These are phyloP conservation scores for Pyrenula massariospora DNA, from an alignment of 495 filamentous ascomycete species.

Conservation along the genomic window DNA sequence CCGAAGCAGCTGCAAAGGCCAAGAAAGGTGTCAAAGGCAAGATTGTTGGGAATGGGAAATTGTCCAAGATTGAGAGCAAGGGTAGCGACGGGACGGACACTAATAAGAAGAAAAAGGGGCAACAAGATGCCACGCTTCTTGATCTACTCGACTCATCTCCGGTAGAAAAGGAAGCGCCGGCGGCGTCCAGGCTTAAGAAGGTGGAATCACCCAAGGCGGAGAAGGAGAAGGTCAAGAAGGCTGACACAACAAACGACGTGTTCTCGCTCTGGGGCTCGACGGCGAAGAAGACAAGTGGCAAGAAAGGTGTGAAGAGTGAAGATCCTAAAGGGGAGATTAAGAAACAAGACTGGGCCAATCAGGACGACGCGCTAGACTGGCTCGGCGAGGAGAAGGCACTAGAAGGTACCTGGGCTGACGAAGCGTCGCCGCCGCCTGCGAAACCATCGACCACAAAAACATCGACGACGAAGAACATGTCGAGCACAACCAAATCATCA, in stretches of 20 bases:
- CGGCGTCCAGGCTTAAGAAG: background rate
- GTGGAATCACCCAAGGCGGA: constrained; percentile 4
- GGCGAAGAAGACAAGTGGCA: constrained; percentile 43
- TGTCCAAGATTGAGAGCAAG: constrained; percentile 11
- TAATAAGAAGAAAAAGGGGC: constrained; percentile 12
- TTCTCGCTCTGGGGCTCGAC: constrained; percentile 15
- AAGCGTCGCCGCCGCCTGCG: constrained; percentile 22
- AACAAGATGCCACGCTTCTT: background rate
- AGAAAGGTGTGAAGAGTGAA: constrained; percentile 42
- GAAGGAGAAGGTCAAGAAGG: constrained; percentile 13
- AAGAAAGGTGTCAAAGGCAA: constrained; percentile 11
- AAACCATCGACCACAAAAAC: constrained; percentile 18
- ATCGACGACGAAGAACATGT: constrained; percentile 25
- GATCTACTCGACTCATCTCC: constrained; percentile 8
- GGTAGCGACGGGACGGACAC: constrained; percentile 8
- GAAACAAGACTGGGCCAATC: constrained; percentile 12
- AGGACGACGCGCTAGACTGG: constrained; percentile 10
- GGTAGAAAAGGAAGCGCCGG: constrained; percentile 1
- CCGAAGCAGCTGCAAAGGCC: constrained; percentile 2
- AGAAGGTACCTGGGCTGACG: constrained; percentile 19
- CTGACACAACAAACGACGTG: constrained; percentile 9
- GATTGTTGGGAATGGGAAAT: constrained; percentile 5
- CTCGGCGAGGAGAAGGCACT: constrained; percentile 14
- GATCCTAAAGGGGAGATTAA: constrained; percentile 38
- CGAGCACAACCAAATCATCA: constrained; percentile 11